Evolutionary conservation across 495 filamentous ascomycete genomes (phyloP).

Genomic region (Penicillium longicatenatum): DNA sequence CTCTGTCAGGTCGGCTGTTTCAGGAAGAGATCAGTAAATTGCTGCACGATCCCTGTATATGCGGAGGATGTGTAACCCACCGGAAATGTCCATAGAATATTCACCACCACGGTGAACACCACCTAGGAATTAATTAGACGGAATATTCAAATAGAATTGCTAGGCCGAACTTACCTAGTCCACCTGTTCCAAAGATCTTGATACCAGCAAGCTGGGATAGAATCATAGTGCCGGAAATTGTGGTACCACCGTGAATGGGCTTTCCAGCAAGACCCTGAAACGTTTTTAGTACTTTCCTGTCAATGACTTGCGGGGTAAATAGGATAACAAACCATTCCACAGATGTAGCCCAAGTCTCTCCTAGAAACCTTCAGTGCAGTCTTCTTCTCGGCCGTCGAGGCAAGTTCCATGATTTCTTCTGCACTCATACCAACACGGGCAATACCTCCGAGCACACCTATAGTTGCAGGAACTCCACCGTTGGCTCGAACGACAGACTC

Average conservation of each 20-base stretch:
- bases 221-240: conserved; percentile 89
- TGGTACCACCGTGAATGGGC: conserved; percentile 83
- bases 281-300: conserved; percentile 9
- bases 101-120: conserved; percentile 93
- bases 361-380: conserved; percentile 79
- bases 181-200: conserved; percentile 86
- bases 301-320: neutral
- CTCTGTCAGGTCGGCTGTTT: conserved; percentile 83
- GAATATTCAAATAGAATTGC: neutral
- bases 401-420: conserved; percentile 70
- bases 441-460: conserved; percentile 79
- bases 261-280: conserved; percentile 62
- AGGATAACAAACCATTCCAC: conserved; percentile 65
- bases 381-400: conserved; percentile 61
- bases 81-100: conserved; percentile 83
- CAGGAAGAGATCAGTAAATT: conserved; percentile 1
- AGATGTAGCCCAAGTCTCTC: conserved; percentile 79
- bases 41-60: neutral
- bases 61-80: conserved; percentile 23
- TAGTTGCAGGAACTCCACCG: conserved; percentile 90
- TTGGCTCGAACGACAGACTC: conserved; percentile 76
- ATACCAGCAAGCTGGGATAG: conserved; percentile 88
- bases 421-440: conserved; percentile 74
- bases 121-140: conserved; percentile 52
- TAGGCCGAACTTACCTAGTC: conserved; percentile 38